Evolutionary conservation across 164 flowering plant genomes (phyloP).

Genomic region (Vitis rotundifolia): DNA sequence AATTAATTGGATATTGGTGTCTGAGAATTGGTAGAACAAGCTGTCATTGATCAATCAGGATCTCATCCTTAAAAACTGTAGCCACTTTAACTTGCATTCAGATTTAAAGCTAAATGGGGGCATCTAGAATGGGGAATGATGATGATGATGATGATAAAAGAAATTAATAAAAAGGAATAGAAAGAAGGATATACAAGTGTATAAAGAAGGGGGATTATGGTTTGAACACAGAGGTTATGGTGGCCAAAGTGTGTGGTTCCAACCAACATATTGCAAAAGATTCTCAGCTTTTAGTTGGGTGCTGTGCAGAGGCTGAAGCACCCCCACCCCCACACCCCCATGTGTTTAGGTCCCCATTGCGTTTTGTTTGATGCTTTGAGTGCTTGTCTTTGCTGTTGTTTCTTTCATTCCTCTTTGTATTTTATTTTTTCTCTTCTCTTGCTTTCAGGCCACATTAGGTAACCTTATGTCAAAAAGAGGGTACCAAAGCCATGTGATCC

Average conservation of each 20-base stretch:
- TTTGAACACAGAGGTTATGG: background rate
- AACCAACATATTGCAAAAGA: conserved; percentile 51
- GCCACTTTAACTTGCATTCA: no score
- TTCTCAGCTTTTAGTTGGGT: conserved; percentile 39
- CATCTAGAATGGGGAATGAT: no score
- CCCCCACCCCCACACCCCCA: conserved; percentile 31
- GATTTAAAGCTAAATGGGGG: no score
- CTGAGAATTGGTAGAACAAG: no score
- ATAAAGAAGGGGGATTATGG: background rate
- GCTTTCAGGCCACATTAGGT: conserved; percentile 17
- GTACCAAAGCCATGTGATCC: conserved; percentile 32
- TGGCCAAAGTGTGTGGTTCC: conserved; percentile 33
- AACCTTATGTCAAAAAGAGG: conserved; percentile 12
- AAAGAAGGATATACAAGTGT: background rate
- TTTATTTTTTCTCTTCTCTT: background rate
- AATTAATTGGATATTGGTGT: no score
- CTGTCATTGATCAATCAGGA: no score
- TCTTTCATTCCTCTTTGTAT: conserved; percentile 15
- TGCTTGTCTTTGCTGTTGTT: conserved; percentile 38
- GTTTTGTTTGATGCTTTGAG: conserved; percentile 21
- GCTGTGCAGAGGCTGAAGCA: conserved; percentile 25
- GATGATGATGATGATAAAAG: background rate
- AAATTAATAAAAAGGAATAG: background rate
- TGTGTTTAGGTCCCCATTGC: conserved; percentile 47
- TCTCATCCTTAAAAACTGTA: no score